phyloP scores from a whole-genome alignment of 2,329 filamentous ascomycete species.

The Scleromitrula shiraiana region DNA sequence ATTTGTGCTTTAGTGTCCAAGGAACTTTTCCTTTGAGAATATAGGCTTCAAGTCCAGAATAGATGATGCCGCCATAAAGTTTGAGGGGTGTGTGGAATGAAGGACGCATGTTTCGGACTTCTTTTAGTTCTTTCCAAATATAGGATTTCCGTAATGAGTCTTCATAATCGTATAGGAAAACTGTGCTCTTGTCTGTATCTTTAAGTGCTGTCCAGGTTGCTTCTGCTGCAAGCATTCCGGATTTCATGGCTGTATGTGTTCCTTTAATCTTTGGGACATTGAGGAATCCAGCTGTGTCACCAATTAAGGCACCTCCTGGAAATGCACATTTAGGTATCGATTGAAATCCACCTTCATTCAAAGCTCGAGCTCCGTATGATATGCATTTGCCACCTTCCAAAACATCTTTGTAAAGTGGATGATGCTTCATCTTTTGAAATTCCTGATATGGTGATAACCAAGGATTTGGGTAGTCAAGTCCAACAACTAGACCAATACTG shows the following conservation, averaged over 20 bases:
- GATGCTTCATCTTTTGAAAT: slow-evolving; percentile 97
- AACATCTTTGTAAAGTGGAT: slow-evolving; percentile 78
- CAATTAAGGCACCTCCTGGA: slow-evolving; percentile 89
- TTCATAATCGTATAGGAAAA: slow-evolving; percentile 95
- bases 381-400: slow-evolving; percentile 97
- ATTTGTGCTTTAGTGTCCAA: slow-evolving; percentile 86
- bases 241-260: slow-evolving; percentile 96
- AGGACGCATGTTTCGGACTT: slow-evolving; percentile 95
- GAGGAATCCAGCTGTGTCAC: slow-evolving; percentile 91
- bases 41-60: slow-evolving; percentile 89
- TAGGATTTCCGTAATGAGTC: slow-evolving; percentile 74
- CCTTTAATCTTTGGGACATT: slow-evolving; percentile 99
- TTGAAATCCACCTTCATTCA: slow-evolving; percentile 94
- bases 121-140: slow-evolving; percentile 91
- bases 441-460: slow-evolving; percentile 94
- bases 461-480: slow-evolving; percentile 91
- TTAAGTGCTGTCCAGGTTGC: slow-evolving; percentile 73
- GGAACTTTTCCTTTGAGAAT: slow-evolving; percentile 76
- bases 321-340: slow-evolving; percentile 96
- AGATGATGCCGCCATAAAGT: slow-evolving; percentile 80
- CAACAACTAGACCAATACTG: slow-evolving; percentile 82
- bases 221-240: slow-evolving; percentile 92
- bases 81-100: slow-evolving; percentile 86
- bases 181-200: slow-evolving; percentile 51
- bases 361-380: slow-evolving; percentile 84